Conservation (phyloP, 371 early-diverging fungal genomes). For the Neoconidiobolus thromboides region DNA sequence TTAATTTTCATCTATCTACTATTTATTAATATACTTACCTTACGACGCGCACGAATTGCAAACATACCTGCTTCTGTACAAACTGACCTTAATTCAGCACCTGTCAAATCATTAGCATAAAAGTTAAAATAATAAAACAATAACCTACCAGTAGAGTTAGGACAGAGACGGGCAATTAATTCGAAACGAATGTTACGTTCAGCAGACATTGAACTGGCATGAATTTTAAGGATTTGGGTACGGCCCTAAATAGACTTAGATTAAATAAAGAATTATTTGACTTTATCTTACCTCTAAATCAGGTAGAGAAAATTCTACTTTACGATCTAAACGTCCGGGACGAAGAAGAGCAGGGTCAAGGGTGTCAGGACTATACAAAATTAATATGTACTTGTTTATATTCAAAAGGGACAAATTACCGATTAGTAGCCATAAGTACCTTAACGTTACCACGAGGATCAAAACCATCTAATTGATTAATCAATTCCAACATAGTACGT, state of each 20-base stretch:
- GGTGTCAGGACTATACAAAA: conserved; percentile 80
- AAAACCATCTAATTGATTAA: conserved; percentile 99
- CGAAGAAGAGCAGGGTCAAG: conserved; percentile 98
- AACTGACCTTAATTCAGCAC: conserved; percentile 92
- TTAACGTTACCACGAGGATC: conserved; percentile 99
- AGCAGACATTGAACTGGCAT: conserved; percentile 97
- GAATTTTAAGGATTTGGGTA: conserved; percentile 97
- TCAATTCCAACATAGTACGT: conserved; percentile 99
- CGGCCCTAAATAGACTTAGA: conserved; percentile 44
- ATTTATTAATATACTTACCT: conserved; percentile 25
- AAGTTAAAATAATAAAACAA: conserved; percentile 15
- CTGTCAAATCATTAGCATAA: conserved; percentile 11
- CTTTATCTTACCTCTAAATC: conserved; percentile 48
- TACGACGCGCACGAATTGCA: conserved; percentile 97
- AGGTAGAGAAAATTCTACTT: conserved; percentile 98
- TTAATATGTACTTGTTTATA: background rate
- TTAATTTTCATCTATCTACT: background rate
- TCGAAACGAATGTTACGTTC: conserved; percentile 97
- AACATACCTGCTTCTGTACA: conserved; percentile 99
- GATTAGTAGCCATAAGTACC: conserved; percentile 97
- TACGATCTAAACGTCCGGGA: conserved; percentile 98
- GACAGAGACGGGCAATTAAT: conserved; percentile 96
- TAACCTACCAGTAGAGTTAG: conserved; percentile 75
- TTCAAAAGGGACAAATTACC: conserved; percentile 14
- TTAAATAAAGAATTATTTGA: background rate